A percentile compares a stretch with the other conserved stretches of the same genome.
phyloP scores from a whole-genome alignment of 2,329 filamentous ascomycete species.

The Cordyceps militaris region DNA sequence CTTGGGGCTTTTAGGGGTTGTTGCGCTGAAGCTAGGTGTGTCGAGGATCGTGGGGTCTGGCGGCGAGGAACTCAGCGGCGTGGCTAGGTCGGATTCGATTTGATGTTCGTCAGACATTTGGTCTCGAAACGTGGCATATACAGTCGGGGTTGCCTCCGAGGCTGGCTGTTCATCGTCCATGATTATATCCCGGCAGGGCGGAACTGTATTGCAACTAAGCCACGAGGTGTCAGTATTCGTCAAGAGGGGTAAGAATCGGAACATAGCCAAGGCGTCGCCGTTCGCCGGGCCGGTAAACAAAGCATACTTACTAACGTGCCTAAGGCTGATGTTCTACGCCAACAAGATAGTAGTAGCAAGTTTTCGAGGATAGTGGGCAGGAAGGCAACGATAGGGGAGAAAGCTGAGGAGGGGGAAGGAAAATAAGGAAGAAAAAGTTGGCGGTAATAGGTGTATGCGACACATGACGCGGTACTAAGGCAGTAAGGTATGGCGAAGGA shows the following conservation, averaged over 20 bases:
- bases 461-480: too few species aligned
- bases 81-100: constrained; percentile 34
- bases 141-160: constrained; percentile 19
- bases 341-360: background rate
- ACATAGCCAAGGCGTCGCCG: background rate
- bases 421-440: background rate
- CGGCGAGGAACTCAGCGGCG: constrained; percentile 37
- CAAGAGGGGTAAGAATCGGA: background rate
- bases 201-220: background rate
- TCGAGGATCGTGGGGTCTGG: constrained; percentile 38
- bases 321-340: background rate
- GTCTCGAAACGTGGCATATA: constrained; percentile 30
- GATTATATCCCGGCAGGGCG: background rate
- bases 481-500: too few species aligned
- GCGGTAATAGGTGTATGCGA: background rate
- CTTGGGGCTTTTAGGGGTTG: constrained; percentile 41
- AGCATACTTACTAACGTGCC: background rate
- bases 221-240: background rate
- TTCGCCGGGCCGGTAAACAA: background rate
- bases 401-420: background rate
- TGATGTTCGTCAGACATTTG: constrained; percentile 31
- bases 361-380: background rate
- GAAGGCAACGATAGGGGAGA: background rate
- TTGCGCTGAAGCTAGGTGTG: constrained; percentile 44
- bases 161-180: constrained; percentile 22